These are phyloP conservation scores for Colletotrichum gigasporum DNA, from an alignment of 2,329 filamentous ascomycete genomes.

Conservation along the genomic window DNA sequence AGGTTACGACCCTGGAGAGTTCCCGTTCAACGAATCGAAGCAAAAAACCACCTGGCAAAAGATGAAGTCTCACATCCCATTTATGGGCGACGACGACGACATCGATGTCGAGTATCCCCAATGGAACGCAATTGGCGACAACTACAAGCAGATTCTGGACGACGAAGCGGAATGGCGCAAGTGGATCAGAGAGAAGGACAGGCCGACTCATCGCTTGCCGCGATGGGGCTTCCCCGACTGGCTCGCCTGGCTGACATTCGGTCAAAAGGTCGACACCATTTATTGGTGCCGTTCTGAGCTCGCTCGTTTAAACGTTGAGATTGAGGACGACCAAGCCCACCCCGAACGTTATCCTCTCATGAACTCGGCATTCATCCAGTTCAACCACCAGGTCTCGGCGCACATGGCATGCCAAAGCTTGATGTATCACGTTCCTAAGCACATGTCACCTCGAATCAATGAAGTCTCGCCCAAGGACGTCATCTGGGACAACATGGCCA, in stretches of 20 bases:
- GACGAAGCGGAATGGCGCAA: constrained; percentile 79
- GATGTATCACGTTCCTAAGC: constrained; percentile 88
- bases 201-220: constrained; percentile 84
- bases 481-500: constrained; percentile 96
- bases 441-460: constrained; percentile 92
- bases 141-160: constrained; percentile 58
- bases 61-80: constrained; percentile 60
- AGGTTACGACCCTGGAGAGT: constrained; percentile 56
- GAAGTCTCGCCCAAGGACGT: constrained; percentile 95
- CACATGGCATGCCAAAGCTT: constrained; percentile 98
- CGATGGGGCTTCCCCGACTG: constrained; percentile 66
- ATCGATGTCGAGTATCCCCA: constrained; percentile 66
- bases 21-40: constrained; percentile 46
- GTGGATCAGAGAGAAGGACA: constrained; percentile 82
- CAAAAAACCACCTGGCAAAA: constrained; percentile 61
- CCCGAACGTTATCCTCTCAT: constrained; percentile 89
- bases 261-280: constrained; percentile 95
- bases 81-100: constrained; percentile 52
- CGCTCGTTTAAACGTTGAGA: constrained; percentile 88
- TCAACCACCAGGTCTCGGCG: constrained; percentile 96
- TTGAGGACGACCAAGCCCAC: constrained; percentile 87
- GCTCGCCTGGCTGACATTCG: constrained; percentile 79
- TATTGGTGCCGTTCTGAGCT: constrained; percentile 89
- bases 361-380: constrained; percentile 98
- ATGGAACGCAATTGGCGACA: constrained; percentile 66